A percentile compares a stretch with the other conserved stretches of the same genome.
Evolutionary conservation across 441 rosid species (phyloP).

Genomic region (Jatropha multifida): DNA sequence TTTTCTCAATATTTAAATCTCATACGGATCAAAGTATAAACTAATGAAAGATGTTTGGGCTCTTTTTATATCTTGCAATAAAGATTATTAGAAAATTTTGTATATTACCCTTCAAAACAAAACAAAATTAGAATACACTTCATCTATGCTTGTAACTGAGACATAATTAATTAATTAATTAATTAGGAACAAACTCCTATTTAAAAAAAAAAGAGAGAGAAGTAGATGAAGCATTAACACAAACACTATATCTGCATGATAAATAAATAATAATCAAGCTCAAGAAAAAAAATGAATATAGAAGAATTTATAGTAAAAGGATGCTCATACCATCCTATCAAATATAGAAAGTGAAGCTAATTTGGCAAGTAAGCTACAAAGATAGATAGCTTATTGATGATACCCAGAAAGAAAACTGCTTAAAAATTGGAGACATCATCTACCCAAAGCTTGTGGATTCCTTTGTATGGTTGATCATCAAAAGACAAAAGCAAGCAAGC

Average conservation of each 20-base stretch:
- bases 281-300: background rate
- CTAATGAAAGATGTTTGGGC: background rate
- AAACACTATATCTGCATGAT: background rate
- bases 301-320: background rate
- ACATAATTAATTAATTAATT: background rate
- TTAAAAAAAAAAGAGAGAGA: background rate
- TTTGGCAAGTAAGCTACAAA: background rate
- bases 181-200: background rate
- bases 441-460: conserved; percentile 2
- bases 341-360: conserved; percentile 15
- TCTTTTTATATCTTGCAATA: background rate
- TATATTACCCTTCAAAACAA: background rate
- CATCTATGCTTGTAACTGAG: background rate
- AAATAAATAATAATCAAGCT: background rate
- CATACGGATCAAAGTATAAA: background rate
- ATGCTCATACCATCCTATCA: conserved; percentile 23
- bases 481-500: conserved; percentile 17
- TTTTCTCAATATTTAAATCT: background rate
- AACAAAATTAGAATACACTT: background rate
- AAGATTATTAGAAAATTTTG: background rate
- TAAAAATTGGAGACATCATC: conserved; percentile 28
- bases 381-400: conserved; percentile 5
- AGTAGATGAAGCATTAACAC: background rate
- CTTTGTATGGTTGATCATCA: conserved; percentile 29
- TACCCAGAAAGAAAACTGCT: conserved; percentile 22